A percentile compares a stretch with the other conserved stretches of the same genome.
Conservation (phyloP, 2,329 filamentous ascomycete genomes). For the Periconia digitata region DNA sequence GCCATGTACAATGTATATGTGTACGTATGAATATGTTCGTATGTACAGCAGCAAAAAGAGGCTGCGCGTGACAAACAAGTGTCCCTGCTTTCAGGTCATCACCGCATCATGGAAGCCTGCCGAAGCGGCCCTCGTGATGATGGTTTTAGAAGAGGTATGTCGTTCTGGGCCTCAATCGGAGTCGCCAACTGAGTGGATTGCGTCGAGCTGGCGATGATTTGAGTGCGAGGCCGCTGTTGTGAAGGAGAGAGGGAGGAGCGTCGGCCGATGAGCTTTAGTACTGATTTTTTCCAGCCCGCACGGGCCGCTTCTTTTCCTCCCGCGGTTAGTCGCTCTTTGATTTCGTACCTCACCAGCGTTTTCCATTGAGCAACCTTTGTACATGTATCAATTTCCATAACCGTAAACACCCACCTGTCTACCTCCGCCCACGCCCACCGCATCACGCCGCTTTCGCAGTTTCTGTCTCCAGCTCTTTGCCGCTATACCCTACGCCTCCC, state of each 20-base stretch:
- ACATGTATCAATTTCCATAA: slow-evolving; percentile 31
- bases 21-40: too few relatives aligned
- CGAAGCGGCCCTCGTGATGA: slow-evolving; percentile 69
- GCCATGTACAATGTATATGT: too few relatives aligned
- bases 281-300: not conserved
- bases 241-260: slow-evolving; percentile 20
- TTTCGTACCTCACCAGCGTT: not conserved
- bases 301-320: too few relatives aligned
- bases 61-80: slow-evolving; percentile 43
- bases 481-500: too few relatives aligned
- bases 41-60: too few relatives aligned
- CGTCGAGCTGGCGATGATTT: slow-evolving; percentile 70
- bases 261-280: not conserved
- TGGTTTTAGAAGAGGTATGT: slow-evolving; percentile 76
- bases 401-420: slow-evolving; percentile 19
- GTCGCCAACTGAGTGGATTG: slow-evolving; percentile 65
- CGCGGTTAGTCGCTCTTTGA: too few relatives aligned
- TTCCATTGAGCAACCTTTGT: slow-evolving; percentile 12
- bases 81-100: slow-evolving; percentile 69
- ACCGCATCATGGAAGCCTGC: slow-evolving; percentile 65
- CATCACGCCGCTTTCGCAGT: too few relatives aligned
- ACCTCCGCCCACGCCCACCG: too few relatives aligned
- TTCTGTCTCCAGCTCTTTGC: too few relatives aligned
- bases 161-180: slow-evolving; percentile 73
- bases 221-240: slow-evolving; percentile 67